phyloP scores from a whole-genome alignment of 2,329 filamentous ascomycete species.

The Colletotrichum ledebouriae region DNA sequence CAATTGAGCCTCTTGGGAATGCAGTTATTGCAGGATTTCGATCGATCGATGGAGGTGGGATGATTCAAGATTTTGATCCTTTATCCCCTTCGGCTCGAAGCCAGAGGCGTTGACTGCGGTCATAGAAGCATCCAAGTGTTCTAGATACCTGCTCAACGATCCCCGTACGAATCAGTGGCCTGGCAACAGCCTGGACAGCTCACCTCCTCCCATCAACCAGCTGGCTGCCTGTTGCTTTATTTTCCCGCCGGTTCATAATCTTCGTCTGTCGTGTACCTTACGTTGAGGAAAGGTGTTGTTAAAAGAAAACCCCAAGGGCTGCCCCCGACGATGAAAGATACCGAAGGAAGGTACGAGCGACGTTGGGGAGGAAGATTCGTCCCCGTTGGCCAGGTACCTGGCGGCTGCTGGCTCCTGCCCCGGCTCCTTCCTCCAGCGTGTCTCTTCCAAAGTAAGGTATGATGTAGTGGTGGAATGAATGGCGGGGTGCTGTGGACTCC shows the following conservation, averaged over 20 bases:
- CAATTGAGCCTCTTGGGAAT: constrained; percentile 26
- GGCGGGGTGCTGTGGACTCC: constrained; percentile 38
- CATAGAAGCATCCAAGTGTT: not conserved
- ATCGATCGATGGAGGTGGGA: constrained; percentile 39
- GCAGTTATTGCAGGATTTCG: constrained; percentile 9
- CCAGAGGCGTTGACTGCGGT: not conserved
- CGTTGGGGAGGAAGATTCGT: constrained; percentile 16
- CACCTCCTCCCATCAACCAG: constrained; percentile 26
- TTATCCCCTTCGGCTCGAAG: not conserved
- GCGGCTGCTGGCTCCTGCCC: not conserved
- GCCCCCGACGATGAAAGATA: constrained; percentile 30
- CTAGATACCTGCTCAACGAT: constrained; percentile 1
- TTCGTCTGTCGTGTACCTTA: constrained; percentile 4
- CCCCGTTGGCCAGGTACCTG: constrained; percentile 10
- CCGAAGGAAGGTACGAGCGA: constrained; percentile 10
- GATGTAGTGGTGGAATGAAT: constrained; percentile 40
- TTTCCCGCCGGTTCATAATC: constrained; percentile 21
- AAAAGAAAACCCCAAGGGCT: not conserved
- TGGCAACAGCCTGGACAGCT: constrained; percentile 25
- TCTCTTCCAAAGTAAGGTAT: constrained; percentile 14
- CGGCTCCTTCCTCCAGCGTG: constrained; percentile 17
- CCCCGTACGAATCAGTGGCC: not conserved
- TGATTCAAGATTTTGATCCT: constrained; percentile 10
- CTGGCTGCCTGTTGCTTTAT: constrained; percentile 22
- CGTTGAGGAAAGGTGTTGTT: too few relatives aligned